Base-by-base conservation (phyloP, 345 rosid genomes). In the Citrus sp. region DNA sequence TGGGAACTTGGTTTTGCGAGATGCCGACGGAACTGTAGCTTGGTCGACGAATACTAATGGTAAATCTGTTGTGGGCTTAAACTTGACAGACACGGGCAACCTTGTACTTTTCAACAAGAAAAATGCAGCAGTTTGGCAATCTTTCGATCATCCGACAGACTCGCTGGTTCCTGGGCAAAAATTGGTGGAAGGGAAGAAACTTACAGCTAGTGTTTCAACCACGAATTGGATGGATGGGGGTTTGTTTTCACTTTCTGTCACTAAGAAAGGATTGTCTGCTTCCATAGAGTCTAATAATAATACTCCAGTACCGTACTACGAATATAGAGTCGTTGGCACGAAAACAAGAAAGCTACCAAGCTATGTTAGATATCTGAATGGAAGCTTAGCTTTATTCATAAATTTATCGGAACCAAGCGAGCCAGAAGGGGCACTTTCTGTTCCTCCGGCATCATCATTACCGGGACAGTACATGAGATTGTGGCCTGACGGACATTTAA, bases 401-500 rank as follows among this genome's bases (percentile, higher is more conserved):
- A 9, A 34, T 64, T 25, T 70, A 2, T 35, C 72, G 21, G 70
- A 71, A 71, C 74, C 74, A 71, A 30, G 62, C 9, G 7, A 71
- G 37, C 74, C 74, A 18, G 62, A 71, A 28, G 35, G 16, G 12
- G 40, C 21, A 25, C 9, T 71, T 49, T 51, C 25, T 12, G 13
- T 71, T 55, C 74, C 62, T 0, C 24, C 4, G 24, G 27, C 74
- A 30, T 19, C 42, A 4, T 30, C 78, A 42, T 30, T 27, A 0
- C 18, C 51, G 18, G 51, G 51, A 8, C 54, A 66, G 25, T 79
- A 70, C 77, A 38, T 83, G 69, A 79, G 70, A 9, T 58, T 84
- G 67, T 66, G 46, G 6, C 21, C 66, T 32, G 89, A 84, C 56
- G 86, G 89, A 18, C 81, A 80, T 67, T 77, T 84, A 18, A 76